These are phyloP conservation scores for Colletotrichum zoysiae DNA, from an alignment of 2,329 filamentous ascomycete genomes.

Conservation along the genomic window DNA sequence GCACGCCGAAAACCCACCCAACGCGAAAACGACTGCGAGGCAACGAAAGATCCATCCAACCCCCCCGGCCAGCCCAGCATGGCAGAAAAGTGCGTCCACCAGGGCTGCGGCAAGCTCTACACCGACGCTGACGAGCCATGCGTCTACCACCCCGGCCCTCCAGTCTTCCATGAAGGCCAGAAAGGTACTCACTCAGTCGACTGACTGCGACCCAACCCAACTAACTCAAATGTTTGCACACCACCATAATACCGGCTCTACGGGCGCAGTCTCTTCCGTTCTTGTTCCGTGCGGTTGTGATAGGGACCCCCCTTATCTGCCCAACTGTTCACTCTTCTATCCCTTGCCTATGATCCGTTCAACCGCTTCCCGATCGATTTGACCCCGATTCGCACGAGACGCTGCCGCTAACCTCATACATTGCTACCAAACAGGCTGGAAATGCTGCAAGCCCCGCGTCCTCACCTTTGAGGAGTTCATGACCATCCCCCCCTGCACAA, in stretches of 20 bases:
- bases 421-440: slow-evolving; percentile 79
- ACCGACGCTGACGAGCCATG: slow-evolving; percentile 86
- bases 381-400: slow-evolving; percentile 21
- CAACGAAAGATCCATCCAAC: slow-evolving; percentile 14
- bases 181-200: slow-evolving; percentile 75
- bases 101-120: slow-evolving; percentile 92
- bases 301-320: slow-evolving; percentile 14
- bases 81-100: slow-evolving; percentile 93
- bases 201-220: not conserved
- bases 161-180: slow-evolving; percentile 96
- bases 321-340: slow-evolving; percentile 17
- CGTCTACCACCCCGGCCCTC: slow-evolving; percentile 91
- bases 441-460: slow-evolving; percentile 97
- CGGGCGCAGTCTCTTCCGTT: slow-evolving; percentile 35
- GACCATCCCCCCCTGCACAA: slow-evolving; percentile 89
- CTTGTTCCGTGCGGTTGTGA: slow-evolving; percentile 19
- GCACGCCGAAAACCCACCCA: slow-evolving; percentile 1
- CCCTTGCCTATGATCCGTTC: slow-evolving; percentile 11
- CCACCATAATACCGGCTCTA: slow-evolving; percentile 23
- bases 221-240: not conserved
- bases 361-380: slow-evolving; percentile 6
- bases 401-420: slow-evolving; percentile 36
- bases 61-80: slow-evolving; percentile 55
- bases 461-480: slow-evolving; percentile 99
- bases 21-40: slow-evolving; percentile 35